phyloP scores from a whole-genome alignment of 1,139 yeast genomes.

The Lodderomyces margitis region DNA sequence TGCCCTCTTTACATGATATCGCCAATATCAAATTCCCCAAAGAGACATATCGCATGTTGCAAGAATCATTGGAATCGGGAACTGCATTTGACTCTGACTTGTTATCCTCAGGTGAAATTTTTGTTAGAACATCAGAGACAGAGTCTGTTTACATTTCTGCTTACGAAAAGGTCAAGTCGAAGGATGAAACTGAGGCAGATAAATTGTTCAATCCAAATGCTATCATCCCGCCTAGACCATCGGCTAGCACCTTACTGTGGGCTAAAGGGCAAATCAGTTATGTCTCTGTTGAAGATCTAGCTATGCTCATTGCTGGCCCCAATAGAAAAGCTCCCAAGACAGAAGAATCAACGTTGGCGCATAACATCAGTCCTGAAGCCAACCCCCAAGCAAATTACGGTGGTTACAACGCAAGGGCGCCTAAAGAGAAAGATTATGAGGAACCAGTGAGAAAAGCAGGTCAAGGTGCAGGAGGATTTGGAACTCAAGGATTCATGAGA shows the following conservation, averaged over 20 bases:
- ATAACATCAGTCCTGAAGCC: constrained; percentile 51
- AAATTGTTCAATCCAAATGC: constrained; percentile 58
- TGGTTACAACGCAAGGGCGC: constrained; percentile 20
- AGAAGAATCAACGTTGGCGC: constrained; percentile 56
- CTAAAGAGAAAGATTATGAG: constrained; percentile 37
- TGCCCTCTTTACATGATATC: constrained; percentile 41
- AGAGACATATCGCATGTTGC: constrained; percentile 28
- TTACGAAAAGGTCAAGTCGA: constrained; percentile 15
- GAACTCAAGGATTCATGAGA: constrained; percentile 42
- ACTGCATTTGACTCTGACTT: constrained; percentile 33
- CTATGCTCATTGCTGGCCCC: constrained; percentile 58
- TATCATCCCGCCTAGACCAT: constrained; percentile 75
- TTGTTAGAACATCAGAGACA: constrained; percentile 55
- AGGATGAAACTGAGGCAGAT: constrained; percentile 38
- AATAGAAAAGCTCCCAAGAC: constrained; percentile 53
- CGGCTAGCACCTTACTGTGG: constrained; percentile 80
- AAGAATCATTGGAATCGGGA: constrained; percentile 23
- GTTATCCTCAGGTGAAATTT: constrained; percentile 70
- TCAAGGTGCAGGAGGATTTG: constrained; percentile 20
- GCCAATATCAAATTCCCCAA: constrained; percentile 37
- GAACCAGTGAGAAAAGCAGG: constrained; percentile 43
- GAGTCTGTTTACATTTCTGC: constrained; percentile 42
- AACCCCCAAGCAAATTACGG: constrained; percentile 35
- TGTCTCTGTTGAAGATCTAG: constrained; percentile 58
- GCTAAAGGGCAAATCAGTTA: constrained; percentile 69